Evolutionary conservation across 495 filamentous ascomycete species (phyloP).

Genomic region (Pyronema omphalodes): DNA sequence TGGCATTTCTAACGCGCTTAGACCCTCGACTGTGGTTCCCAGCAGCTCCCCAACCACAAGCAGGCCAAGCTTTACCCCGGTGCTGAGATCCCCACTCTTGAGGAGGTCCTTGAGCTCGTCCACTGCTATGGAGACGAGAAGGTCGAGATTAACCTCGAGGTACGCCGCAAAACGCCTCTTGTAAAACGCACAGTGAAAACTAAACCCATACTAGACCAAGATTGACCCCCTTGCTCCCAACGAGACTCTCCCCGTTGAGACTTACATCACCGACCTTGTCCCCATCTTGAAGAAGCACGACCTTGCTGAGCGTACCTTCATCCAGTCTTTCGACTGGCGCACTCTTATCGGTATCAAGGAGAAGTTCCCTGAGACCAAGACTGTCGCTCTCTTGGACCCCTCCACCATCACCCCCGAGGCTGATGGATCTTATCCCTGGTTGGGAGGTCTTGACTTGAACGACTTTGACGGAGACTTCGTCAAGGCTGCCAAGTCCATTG

Average conservation of each 20-base stretch:
- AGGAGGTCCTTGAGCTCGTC: slow-evolving; percentile 23
- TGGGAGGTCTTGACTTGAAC: slow-evolving; percentile 19
- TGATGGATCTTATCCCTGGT: slow-evolving; percentile 20
- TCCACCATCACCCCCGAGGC: slow-evolving; percentile 12
- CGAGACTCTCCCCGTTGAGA: slow-evolving; percentile 19
- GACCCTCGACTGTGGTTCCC: slow-evolving; percentile 21
- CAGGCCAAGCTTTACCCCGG: slow-evolving; percentile 22
- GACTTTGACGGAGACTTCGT: slow-evolving; percentile 22
- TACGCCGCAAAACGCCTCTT: slow-evolving; percentile 1
- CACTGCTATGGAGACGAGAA: slow-evolving; percentile 24
- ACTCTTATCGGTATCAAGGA: slow-evolving; percentile 23
- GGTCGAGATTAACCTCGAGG: slow-evolving; percentile 22
- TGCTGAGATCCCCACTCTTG: slow-evolving; percentile 23
- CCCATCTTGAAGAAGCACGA: slow-evolving; percentile 18
- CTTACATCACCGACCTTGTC: slow-evolving; percentile 21
- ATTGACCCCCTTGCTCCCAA: slow-evolving; percentile 19
- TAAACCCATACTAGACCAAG: slow-evolving; percentile 16
- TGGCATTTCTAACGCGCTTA: slow-evolving; percentile 1
- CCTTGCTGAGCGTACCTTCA: slow-evolving; percentile 17
- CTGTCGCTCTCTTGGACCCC: slow-evolving; percentile 22
- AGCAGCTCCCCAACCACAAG: slow-evolving; percentile 12
- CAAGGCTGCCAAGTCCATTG: slow-evolving; percentile 22
- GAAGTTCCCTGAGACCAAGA: slow-evolving; percentile 19
- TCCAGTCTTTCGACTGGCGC: slow-evolving; percentile 26
- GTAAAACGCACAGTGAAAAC: neutral